These are phyloP conservation scores for Alternaria consortialis DNA, from an alignment of 2,329 filamentous ascomycete species.

Conservation along the genomic window DNA sequence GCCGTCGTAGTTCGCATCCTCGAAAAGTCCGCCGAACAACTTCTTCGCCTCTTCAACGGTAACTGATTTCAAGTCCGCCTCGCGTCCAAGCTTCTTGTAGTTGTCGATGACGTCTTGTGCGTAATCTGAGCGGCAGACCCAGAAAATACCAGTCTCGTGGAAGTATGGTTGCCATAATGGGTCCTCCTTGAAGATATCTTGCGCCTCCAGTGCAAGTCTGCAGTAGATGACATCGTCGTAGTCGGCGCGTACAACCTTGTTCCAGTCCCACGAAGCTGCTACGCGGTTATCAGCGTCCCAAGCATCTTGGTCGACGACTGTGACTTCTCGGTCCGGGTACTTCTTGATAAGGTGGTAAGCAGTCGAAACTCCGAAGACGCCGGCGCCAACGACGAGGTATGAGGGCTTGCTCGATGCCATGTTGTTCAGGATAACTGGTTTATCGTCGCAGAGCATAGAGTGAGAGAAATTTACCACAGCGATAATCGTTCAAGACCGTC, in stretches of 20 bases:
- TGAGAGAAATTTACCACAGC: conserved; percentile 17
- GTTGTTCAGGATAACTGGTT: conserved; percentile 26
- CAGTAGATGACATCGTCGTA: conserved; percentile 72
- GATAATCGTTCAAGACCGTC: conserved; percentile 11
- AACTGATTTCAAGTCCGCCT: conserved; percentile 57
- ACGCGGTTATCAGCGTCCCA: conserved; percentile 46
- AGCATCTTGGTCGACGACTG: conserved; percentile 51
- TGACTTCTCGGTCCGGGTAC: conserved; percentile 53
- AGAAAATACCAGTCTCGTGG: conserved; percentile 63
- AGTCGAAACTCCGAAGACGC: conserved; percentile 51
- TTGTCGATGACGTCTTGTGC: conserved; percentile 60
- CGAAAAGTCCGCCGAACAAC: conserved; percentile 67
- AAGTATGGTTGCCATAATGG: conserved; percentile 65
- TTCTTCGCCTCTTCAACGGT: conserved; percentile 62
- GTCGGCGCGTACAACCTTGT: conserved; percentile 75
- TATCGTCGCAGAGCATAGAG: conserved; percentile 26
- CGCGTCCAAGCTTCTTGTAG: conserved; percentile 60
- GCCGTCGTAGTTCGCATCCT: conserved; percentile 67
- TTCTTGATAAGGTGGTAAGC: conserved; percentile 53
- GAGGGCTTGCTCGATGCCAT: conserved; percentile 43
- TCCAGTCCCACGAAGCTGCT: conserved; percentile 77
- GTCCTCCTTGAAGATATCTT: conserved; percentile 67
- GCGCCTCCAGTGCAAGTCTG: conserved; percentile 70
- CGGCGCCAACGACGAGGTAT: conserved; percentile 49
- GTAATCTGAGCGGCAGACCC: conserved; percentile 52